phyloP scores from a whole-genome alignment of 768 basidiomycete species.

The Strobilomyces echinocephalus region DNA sequence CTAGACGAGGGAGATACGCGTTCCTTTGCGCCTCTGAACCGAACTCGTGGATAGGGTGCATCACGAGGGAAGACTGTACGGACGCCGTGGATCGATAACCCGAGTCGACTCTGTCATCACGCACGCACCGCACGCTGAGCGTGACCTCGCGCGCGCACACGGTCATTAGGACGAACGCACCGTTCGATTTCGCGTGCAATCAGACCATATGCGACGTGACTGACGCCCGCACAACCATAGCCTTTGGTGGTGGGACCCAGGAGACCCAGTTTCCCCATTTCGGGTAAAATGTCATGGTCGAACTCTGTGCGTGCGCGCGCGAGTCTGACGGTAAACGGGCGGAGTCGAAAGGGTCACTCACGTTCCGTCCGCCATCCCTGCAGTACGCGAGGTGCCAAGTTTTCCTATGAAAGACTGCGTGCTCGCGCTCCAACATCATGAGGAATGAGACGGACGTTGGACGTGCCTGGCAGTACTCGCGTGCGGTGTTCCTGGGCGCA shows the following conservation, averaged over 20 bases:
- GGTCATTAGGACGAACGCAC: conserved; percentile 34
- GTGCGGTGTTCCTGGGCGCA: conserved; percentile 66
- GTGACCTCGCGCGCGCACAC: not conserved
- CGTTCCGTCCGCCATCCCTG: conserved; percentile 87
- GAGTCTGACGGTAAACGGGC: not conserved
- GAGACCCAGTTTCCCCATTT: conserved; percentile 91
- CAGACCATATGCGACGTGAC: conserved; percentile 89
- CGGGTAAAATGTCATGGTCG: conserved; percentile 67
- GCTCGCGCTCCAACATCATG: not conserved
- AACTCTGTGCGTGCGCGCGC: conserved; percentile 54
- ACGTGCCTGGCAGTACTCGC: conserved; percentile 72
- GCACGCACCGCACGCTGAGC: not conserved
- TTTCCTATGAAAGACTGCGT: conserved; percentile 48
- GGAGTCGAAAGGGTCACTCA: conserved; percentile 26
- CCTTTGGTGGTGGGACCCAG: conserved; percentile 90
- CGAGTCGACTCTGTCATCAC: conserved; percentile 72
- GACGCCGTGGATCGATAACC: conserved; percentile 94
- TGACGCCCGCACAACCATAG: conserved; percentile 90
- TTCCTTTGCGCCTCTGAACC: conserved; percentile 88
- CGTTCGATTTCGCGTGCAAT: conserved; percentile 92
- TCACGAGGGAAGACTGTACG: conserved; percentile 93
- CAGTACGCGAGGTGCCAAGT: conserved; percentile 81
- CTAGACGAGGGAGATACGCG: conserved; percentile 81
- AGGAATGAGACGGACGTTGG: not conserved
- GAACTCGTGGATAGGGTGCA: conserved; percentile 91